Conservation (phyloP, 441 rosid genomes). For the Populus tomentosa region DNA sequence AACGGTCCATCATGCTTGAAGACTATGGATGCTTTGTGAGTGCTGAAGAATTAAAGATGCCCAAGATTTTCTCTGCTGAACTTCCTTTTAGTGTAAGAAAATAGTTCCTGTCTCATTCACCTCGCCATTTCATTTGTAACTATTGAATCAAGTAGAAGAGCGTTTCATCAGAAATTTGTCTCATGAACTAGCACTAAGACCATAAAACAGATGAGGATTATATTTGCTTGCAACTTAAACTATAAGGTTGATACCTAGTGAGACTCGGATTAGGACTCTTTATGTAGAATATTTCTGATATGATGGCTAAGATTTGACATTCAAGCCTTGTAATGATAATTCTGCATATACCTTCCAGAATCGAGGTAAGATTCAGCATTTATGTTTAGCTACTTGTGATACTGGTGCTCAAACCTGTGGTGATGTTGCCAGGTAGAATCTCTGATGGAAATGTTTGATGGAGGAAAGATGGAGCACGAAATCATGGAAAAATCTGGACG, state of each 20-base stretch:
- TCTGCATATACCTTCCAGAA: neutral
- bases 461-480: conserved; percentile 59
- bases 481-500: conserved; percentile 83
- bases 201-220: neutral
- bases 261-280: neutral
- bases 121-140: neutral
- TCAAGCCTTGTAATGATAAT: neutral
- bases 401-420: neutral
- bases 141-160: neutral
- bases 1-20: conserved; percentile 30
- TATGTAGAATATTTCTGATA: neutral
- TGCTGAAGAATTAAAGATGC: conserved; percentile 47
- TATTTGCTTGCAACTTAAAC: neutral
- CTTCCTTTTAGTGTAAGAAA: conserved; percentile 53
- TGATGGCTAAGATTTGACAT: neutral
- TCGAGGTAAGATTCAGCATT: neutral
- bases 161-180: neutral
- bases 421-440: conserved; percentile 43
- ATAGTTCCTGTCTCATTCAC: neutral
- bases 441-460: conserved; percentile 60
- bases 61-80: conserved; percentile 49
- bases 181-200: neutral
- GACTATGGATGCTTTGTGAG: conserved; percentile 29
- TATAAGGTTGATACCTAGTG: neutral
- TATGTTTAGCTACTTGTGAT: neutral